Evolutionary conservation across 106 monocot genomes (phyloP), one percentile per base, ranked within the genome.

Genomic region (Agapanthus africanus): DNA sequence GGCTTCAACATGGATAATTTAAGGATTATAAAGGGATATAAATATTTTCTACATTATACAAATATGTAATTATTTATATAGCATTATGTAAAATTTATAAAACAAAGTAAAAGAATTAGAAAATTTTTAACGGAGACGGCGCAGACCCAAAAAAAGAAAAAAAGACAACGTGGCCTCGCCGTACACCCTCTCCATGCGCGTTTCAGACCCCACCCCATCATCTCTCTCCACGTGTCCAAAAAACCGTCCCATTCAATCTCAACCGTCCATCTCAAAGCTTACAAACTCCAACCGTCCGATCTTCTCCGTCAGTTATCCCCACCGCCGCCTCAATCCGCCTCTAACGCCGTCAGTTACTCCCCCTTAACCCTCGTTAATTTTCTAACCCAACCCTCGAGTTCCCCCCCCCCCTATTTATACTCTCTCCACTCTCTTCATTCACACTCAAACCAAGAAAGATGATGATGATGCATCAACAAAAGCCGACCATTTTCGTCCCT

Each of bases 211-310:
- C 56, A 11, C 31, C 16, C n/a, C n/a, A n/a, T n/a, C 65, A 21
- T 65, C 37, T 23, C 11, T n/a, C 26, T 23, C 65, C 65, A 65
- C 65, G 65, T 65, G 65, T 65, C 65, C 65, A 37, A 40, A 31
- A n/a, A n/a, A 65, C 62, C 18, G 19, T 15, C 16, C 5, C 62
- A 27, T 35, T 63, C 34, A 0, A 65, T 65, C 39, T 38, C 39
- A 37, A 40, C 65, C 65, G 28, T 23, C 18, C 28, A 21, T 40
- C n/a, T n/a, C n/a, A n/a, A n/a, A n/a, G n/a, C n/a, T n/a, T n/a
- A n/a, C n/a, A n/a, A n/a, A n/a, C n/a, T n/a, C n/a, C n/a, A n/a
- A n/a, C n/a, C n/a, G n/a, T n/a, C n/a, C n/a, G n/a, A n/a, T n/a
- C n/a, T n/a, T n/a, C 9, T 56, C 56, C 56, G 10, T 22, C 56